Conservation (phyloP, 2,329 filamentous ascomycete species). For the Cordyceps pruinosa region DNA sequence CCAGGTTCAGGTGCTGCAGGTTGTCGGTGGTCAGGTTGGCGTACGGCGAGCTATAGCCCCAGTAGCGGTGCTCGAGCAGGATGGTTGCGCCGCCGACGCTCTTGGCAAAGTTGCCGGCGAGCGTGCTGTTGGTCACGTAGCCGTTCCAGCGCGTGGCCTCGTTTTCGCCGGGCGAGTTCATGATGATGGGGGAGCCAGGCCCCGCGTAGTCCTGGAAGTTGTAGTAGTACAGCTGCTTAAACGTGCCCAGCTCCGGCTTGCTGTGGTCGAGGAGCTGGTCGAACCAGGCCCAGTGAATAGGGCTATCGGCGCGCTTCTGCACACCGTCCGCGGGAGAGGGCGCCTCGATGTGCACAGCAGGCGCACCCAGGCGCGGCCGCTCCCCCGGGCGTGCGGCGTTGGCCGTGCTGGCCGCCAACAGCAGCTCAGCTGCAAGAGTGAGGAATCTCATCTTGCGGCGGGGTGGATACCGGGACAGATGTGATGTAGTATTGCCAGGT, state of each 20-base stretch:
- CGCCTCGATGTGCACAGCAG: background rate
- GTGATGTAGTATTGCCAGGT: background rate
- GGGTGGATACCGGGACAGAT: background rate
- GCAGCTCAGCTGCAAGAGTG: constrained; percentile 8
- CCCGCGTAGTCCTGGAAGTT: constrained; percentile 64
- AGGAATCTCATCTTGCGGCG: constrained; percentile 2
- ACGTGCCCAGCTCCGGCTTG: constrained; percentile 51
- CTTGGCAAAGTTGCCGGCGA: constrained; percentile 57
- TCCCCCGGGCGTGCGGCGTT: background rate
- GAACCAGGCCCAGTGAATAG: constrained; percentile 26
- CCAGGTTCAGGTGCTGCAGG: constrained; percentile 69
- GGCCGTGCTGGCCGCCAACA: background rate
- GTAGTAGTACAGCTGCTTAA: constrained; percentile 72
- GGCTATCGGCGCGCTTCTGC: constrained; percentile 9
- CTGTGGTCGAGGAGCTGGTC: constrained; percentile 53
- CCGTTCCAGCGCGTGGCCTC: constrained; percentile 43
- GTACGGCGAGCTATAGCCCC: constrained; percentile 64
- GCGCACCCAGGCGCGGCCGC: background rate
- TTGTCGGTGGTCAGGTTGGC: constrained; percentile 55
- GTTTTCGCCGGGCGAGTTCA: constrained; percentile 58
- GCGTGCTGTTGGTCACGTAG: constrained; percentile 62
- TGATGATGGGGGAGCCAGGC: constrained; percentile 70
- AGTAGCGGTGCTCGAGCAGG: constrained; percentile 73
- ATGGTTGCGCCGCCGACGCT: constrained; percentile 66
- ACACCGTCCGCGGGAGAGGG: background rate